Evolutionary conservation across 305 asterid genomes (phyloP).

Genomic region (Ajuga reptans): DNA sequence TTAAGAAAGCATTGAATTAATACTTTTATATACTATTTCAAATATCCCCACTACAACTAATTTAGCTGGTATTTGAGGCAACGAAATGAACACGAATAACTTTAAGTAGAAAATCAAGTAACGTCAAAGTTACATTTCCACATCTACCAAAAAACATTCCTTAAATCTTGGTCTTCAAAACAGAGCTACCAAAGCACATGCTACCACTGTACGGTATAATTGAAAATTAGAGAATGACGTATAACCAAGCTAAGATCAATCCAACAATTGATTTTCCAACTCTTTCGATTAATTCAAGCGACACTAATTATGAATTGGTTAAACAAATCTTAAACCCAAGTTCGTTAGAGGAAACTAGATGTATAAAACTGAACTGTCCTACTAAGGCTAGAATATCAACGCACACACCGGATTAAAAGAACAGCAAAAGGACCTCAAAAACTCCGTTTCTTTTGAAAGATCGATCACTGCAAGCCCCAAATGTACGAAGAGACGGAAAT

Average conservation of each 20-base stretch:
- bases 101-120: neutral
- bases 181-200: slow-evolving; percentile 10
- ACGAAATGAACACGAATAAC: slow-evolving; percentile 2
- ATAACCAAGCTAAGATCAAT: neutral
- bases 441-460: slow-evolving; percentile 10
- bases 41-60: neutral
- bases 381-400: slow-evolving; percentile 6
- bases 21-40: neutral
- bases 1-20: neutral
- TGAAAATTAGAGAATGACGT: neutral
- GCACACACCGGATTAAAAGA: neutral
- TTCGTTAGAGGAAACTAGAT: neutral
- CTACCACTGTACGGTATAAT: neutral
- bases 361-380: neutral
- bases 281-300: neutral
- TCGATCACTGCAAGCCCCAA: slow-evolving; percentile 17
- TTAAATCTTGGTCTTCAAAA: slow-evolving; percentile 8
- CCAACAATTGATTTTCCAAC: slow-evolving; percentile 5
- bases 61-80: neutral
- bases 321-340: slow-evolving; percentile 8
- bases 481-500: neutral
- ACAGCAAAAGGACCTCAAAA: slow-evolving; percentile 6
- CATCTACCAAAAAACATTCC: slow-evolving; percentile 2
- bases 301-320: neutral
- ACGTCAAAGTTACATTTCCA: neutral